phyloP scores from a whole-genome alignment of 2,329 filamentous ascomycete species.

The Sarocladiaceae sp. region DNA sequence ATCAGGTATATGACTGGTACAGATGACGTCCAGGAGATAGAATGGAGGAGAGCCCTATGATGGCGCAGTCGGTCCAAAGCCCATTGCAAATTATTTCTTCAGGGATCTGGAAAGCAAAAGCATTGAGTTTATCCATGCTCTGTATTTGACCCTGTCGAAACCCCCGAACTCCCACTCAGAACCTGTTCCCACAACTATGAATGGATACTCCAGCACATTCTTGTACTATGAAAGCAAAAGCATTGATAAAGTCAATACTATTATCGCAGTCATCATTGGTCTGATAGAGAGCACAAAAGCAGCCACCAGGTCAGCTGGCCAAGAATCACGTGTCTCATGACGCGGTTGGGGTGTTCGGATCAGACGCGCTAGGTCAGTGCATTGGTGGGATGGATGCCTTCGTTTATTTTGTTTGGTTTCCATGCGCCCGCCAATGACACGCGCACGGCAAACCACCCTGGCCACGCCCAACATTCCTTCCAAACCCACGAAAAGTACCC shows the following conservation, averaged over 20 bases:
- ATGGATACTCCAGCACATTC: not conserved
- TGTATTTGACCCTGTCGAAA: not conserved
- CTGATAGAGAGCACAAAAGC: not conserved
- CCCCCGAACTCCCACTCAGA: not conserved
- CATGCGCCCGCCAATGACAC: constrained; percentile 4
- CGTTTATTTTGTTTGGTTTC: constrained; percentile 8
- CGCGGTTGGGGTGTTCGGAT: too few relatives aligned
- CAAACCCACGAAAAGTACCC: constrained; percentile 8
- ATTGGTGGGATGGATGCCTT: constrained; percentile 5
- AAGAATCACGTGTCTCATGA: constrained; percentile 9
- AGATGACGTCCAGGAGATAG: not conserved
- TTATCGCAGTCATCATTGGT: too few relatives aligned
- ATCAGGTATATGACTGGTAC: not conserved
- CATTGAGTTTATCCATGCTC: too few relatives aligned
- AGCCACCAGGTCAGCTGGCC: not conserved
- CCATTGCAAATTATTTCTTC: not conserved
- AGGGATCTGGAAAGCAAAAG: too few relatives aligned
- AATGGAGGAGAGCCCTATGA: not conserved
- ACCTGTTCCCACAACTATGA: not conserved
- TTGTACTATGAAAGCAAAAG: too few relatives aligned
- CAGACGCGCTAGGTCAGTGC: not conserved
- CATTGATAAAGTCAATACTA: too few relatives aligned
- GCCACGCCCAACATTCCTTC: not conserved
- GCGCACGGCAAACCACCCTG: not conserved
- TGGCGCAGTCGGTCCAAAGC: not conserved